Evolutionary conservation across 1,139 yeast species (phyloP).

Genomic region (Arxiozyma slooffiae): DNA sequence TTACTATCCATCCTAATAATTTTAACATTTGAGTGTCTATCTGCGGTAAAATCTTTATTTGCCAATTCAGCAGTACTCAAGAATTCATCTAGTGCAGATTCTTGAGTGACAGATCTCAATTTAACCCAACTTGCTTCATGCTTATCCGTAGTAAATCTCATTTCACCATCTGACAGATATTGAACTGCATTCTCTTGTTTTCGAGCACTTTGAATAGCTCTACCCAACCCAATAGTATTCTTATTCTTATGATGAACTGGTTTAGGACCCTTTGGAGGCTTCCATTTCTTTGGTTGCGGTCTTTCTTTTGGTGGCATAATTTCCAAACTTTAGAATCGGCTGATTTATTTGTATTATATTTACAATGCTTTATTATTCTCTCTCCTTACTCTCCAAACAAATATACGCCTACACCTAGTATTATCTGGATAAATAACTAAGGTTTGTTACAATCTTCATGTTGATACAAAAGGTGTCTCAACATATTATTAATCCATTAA

Average conservation of each 20-base stretch:
- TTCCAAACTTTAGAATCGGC: neutral
- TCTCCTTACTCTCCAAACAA: neutral
- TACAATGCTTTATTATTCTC: neutral
- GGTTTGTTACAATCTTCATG: neutral
- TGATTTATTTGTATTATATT: neutral
- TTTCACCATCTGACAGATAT: slow-evolving; percentile 73
- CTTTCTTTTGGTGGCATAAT: slow-evolving; percentile 37
- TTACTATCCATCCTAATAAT: slow-evolving; percentile 69
- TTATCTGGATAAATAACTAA: neutral
- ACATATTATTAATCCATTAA: neutral
- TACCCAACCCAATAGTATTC: slow-evolving; percentile 76
- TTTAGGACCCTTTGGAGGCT: slow-evolving; percentile 84
- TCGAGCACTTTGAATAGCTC: slow-evolving; percentile 71
- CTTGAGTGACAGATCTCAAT: slow-evolving; percentile 88
- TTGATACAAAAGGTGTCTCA: neutral
- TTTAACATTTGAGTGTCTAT: slow-evolving; percentile 70
- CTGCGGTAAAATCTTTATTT: slow-evolving; percentile 93
- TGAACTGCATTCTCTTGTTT: slow-evolving; percentile 59
- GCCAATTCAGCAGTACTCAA: slow-evolving; percentile 91
- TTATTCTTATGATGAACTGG: slow-evolving; percentile 77
- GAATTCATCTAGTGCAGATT: slow-evolving; percentile 87
- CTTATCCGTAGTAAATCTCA: slow-evolving; percentile 73
- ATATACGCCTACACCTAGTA: neutral
- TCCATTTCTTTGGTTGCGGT: slow-evolving; percentile 42
- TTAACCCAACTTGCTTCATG: slow-evolving; percentile 86